Percentiles rank a stretch among this genome's conserved stretches.
These are phyloP conservation scores for Silybum marianum DNA, from an alignment of 129 eudicot genomes.

Conservation along the genomic window DNA sequence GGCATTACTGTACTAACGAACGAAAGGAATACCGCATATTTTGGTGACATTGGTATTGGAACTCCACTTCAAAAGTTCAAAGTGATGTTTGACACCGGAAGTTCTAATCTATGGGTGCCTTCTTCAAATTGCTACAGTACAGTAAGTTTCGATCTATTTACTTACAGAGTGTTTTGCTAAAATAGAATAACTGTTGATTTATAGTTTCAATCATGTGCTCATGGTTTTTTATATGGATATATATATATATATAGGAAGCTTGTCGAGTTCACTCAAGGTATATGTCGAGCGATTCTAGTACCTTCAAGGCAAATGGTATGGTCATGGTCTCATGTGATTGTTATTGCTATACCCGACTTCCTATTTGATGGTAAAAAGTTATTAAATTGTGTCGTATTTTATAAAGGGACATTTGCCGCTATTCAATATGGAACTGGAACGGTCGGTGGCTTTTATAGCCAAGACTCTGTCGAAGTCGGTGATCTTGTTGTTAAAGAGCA, in stretches of 20 bases:
- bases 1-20: conserved; percentile 71
- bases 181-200: background rate
- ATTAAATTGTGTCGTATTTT: conserved; percentile 20
- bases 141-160: conserved; percentile 44
- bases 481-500: conserved; percentile 77
- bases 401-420: conserved; percentile 76
- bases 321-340: background rate
- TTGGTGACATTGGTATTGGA: conserved; percentile 94
- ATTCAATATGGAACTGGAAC: conserved; percentile 95
- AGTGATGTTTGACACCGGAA: conserved; percentile 96
- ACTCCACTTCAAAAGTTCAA: conserved; percentile 94
- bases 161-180: too few species aligned
- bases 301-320: conserved; percentile 71
- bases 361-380: background rate
- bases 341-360: background rate
- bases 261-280: conserved; percentile 73
- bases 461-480: conserved; percentile 66
- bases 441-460: conserved; percentile 78
- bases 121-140: conserved; percentile 82
- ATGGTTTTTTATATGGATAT: conserved; percentile 29
- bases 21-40: conserved; percentile 92
- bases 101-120: conserved; percentile 99
- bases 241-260: conserved; percentile 51
- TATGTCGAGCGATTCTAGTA: conserved; percentile 63
- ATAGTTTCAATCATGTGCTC: conserved; percentile 10